Percentiles rank a stretch among this genome's conserved stretches.
Conservation (phyloP, 805 yeast genomes). For the Saturnispora halmiae region DNA sequence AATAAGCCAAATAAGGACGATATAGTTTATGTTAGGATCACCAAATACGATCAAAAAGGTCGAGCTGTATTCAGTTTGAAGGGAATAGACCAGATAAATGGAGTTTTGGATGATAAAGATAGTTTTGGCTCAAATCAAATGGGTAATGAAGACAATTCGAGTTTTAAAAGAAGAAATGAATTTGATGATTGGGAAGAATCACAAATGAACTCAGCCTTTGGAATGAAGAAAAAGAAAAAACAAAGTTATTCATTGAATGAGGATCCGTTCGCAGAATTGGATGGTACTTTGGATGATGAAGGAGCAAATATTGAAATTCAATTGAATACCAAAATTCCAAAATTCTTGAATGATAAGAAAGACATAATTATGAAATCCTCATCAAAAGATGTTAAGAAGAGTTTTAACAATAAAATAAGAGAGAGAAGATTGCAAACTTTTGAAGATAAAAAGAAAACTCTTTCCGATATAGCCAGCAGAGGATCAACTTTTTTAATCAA, state of each 20-base stretch:
- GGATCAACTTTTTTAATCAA: slow-evolving; percentile 65
- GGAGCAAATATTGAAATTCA: slow-evolving; percentile 67
- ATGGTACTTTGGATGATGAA: slow-evolving; percentile 18
- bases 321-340: slow-evolving; percentile 58
- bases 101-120: slow-evolving; percentile 24
- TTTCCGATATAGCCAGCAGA: slow-evolving; percentile 53
- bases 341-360: slow-evolving; percentile 37
- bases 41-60: slow-evolving; percentile 32
- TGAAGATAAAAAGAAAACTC: slow-evolving; percentile 7
- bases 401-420: neutral
- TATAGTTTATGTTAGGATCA: slow-evolving; percentile 55
- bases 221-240: slow-evolving; percentile 18
- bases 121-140: neutral
- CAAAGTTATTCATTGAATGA: slow-evolving; percentile 16
- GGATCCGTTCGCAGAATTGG: slow-evolving; percentile 28
- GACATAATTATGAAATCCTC: slow-evolving; percentile 2
- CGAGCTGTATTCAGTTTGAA: slow-evolving; percentile 58
- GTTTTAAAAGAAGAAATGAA: slow-evolving; percentile 10
- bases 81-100: slow-evolving; percentile 63
- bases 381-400: neutral
- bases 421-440: slow-evolving; percentile 22
- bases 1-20: slow-evolving; percentile 43
- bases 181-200: slow-evolving; percentile 79
- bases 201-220: slow-evolving; percentile 45
- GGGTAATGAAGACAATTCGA: neutral